Percentiles rank a stretch among this genome's conserved stretches.
Evolutionary conservation across 352 stramenopile species (phyloP).

Genomic region (Pilasporangium apinafurcum): DNA sequence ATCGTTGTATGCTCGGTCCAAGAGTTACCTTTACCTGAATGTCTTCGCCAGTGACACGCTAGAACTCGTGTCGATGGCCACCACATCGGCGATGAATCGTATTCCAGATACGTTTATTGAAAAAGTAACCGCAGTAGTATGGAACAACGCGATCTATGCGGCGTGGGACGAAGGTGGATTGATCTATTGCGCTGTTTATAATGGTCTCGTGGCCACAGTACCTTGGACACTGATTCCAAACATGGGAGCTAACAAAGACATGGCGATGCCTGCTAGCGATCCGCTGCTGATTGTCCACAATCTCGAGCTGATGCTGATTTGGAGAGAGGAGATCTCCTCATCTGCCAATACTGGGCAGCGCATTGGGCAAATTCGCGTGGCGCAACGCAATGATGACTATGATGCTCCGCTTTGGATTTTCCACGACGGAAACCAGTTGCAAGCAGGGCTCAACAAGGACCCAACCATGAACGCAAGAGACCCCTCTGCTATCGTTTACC

Average conservation of each 20-base stretch:
- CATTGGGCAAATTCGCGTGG: conserved; percentile 49
- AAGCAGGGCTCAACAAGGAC: conserved; percentile 44
- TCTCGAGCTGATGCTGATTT: conserved; percentile 47
- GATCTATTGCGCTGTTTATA: conserved; percentile 48
- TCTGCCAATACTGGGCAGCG: conserved; percentile 1
- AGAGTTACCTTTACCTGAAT: conserved; percentile 47
- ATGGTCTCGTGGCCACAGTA: conserved; percentile 19
- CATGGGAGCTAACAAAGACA: conserved; percentile 56
- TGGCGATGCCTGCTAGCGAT: conserved; percentile 34
- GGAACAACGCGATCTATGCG: conserved; percentile 44
- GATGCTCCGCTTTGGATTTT: conserved; percentile 65
- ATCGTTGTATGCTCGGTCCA: conserved; percentile 14
- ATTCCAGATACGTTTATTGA: conserved; percentile 47
- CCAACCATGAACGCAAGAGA: conserved; percentile 33
- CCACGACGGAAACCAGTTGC: conserved; percentile 46
- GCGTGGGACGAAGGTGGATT: conserved; percentile 65
- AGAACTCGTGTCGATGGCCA: conserved; percentile 13
- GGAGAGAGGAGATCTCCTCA: conserved; percentile 23
- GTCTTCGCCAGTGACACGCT: conserved; percentile 42
- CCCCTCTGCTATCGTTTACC: conserved; percentile 33
- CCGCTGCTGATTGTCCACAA: conserved; percentile 52
- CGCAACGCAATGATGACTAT: conserved; percentile 38
- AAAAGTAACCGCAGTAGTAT: conserved; percentile 29
- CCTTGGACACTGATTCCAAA: conserved; percentile 62
- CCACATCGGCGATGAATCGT: conserved; percentile 28